phyloP scores from a whole-genome alignment of 257 asterid species.

The Solanum arcanum region DNA sequence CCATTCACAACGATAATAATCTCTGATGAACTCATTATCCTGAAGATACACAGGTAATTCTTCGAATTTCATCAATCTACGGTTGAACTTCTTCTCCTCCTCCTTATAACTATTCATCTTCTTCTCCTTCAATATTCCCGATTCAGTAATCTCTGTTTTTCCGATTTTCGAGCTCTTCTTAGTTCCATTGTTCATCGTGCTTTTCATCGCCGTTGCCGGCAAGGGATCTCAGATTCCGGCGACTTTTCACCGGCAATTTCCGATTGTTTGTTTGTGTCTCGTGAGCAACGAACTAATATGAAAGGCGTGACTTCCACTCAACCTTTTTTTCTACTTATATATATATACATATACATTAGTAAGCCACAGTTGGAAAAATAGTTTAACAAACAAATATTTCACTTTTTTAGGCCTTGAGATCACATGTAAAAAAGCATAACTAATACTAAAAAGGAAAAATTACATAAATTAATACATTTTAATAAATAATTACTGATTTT shows the following conservation, averaged over 20 bases:
- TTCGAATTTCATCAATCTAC: slow-evolving; percentile 46
- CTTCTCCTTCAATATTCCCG: neutral
- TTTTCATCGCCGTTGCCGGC: neutral
- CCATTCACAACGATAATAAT: slow-evolving; percentile 85
- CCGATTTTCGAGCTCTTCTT: neutral
- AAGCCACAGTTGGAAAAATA: neutral
- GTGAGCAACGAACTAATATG: neutral
- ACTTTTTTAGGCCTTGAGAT: neutral
- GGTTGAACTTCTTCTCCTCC: neutral
- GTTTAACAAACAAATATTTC: neutral
- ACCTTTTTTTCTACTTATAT: neutral
- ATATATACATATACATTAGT: neutral
- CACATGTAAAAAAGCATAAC: neutral
- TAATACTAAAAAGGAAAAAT: neutral
- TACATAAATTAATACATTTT: no score
- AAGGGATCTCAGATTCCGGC: neutral
- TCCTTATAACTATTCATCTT: neutral
- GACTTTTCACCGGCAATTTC: neutral
- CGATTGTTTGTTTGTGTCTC: neutral
- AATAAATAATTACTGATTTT: no score
- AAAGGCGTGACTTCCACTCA: neutral
- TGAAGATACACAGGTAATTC: slow-evolving; percentile 72
- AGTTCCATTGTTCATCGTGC: neutral
- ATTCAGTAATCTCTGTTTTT: neutral
- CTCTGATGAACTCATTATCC: slow-evolving; percentile 73